A percentile compares a stretch with the other conserved stretches of the same genome.
phyloP scores from a whole-genome alignment of 169 alveolate species.

The Plasmodium inui region DNA sequence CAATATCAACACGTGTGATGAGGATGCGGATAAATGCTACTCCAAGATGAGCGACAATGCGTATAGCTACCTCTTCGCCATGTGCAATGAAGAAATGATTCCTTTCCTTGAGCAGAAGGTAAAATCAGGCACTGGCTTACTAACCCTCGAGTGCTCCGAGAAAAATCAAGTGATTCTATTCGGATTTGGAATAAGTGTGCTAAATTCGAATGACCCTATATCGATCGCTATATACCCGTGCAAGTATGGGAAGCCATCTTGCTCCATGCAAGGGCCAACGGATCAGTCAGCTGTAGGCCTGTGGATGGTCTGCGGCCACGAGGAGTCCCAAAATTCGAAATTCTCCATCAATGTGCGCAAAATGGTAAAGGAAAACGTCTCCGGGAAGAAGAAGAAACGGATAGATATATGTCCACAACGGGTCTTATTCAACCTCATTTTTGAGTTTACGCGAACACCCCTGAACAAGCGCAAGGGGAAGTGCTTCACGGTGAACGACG shows the following conservation, averaged over 20 bases:
- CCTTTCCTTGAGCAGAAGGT: slow-evolving; percentile 59
- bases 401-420: slow-evolving; percentile 38
- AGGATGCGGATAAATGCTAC: slow-evolving; percentile 57
- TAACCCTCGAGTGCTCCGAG: slow-evolving; percentile 62
- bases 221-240: slow-evolving; percentile 66
- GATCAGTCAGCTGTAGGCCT: slow-evolving; percentile 64
- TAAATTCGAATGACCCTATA: slow-evolving; percentile 60
- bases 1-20: slow-evolving; percentile 57
- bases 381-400: slow-evolving; percentile 53
- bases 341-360: slow-evolving; percentile 46
- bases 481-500: slow-evolving; percentile 36
- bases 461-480: slow-evolving; percentile 32
- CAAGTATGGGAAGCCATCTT: slow-evolving; percentile 59
- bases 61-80: slow-evolving; percentile 58
- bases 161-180: slow-evolving; percentile 52
- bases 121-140: slow-evolving; percentile 52
- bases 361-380: slow-evolving; percentile 47
- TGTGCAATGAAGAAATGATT: slow-evolving; percentile 67
- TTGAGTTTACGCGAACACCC: slow-evolving; percentile 50
- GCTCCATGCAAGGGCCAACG: slow-evolving; percentile 67
- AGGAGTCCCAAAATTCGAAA: slow-evolving; percentile 54
- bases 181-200: slow-evolving; percentile 73
- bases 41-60: slow-evolving; percentile 65
- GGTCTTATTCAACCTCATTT: slow-evolving; percentile 41
- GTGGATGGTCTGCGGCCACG: slow-evolving; percentile 76